Evolutionary conservation across 2,329 filamentous ascomycete species (phyloP).

Genomic region (Colletotrichum zoysiae): DNA sequence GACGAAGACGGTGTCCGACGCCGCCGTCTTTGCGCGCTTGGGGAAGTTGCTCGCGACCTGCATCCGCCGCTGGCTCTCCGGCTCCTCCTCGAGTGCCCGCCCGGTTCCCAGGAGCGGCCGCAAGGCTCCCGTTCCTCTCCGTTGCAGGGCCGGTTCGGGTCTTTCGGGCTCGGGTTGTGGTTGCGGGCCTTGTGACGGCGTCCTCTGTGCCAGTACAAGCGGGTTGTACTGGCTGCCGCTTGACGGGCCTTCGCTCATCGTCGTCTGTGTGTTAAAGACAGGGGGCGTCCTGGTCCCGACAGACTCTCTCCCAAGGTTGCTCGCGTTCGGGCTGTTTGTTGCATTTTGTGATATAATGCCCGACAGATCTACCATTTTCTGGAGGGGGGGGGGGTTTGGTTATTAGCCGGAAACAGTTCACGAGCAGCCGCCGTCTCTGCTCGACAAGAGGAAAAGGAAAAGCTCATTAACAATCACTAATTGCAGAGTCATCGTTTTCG

Average conservation of each 20-base stretch:
- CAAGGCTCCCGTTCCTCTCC: slow-evolving; percentile 35
- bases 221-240: slow-evolving; percentile 18
- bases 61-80: slow-evolving; percentile 40
- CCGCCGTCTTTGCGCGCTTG: slow-evolving; percentile 41
- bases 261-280: not conserved
- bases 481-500: not conserved
- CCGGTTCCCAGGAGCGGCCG: slow-evolving; percentile 26
- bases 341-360: slow-evolving; percentile 40
- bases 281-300: slow-evolving; percentile 7
- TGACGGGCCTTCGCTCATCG: slow-evolving; percentile 13
- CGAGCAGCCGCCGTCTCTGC: slow-evolving; percentile 1
- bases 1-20: slow-evolving; percentile 28
- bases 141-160: slow-evolving; percentile 13
- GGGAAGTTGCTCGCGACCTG: slow-evolving; percentile 43
- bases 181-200: slow-evolving; percentile 8
- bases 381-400: slow-evolving; percentile 7
- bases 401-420: slow-evolving; percentile 24
- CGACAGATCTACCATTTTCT: slow-evolving; percentile 43
- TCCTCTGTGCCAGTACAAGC: slow-evolving; percentile 15
- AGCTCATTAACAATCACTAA: not conserved
- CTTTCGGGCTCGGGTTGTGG: not conserved
- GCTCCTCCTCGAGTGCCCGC: slow-evolving; percentile 30
- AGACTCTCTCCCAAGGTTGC: slow-evolving; percentile 20
- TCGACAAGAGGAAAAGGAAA: not conserved
- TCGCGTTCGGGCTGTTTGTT: slow-evolving; percentile 28